Conservation (phyloP, 75 land plant genomes). For the Isoetes taiwanensis region DNA sequence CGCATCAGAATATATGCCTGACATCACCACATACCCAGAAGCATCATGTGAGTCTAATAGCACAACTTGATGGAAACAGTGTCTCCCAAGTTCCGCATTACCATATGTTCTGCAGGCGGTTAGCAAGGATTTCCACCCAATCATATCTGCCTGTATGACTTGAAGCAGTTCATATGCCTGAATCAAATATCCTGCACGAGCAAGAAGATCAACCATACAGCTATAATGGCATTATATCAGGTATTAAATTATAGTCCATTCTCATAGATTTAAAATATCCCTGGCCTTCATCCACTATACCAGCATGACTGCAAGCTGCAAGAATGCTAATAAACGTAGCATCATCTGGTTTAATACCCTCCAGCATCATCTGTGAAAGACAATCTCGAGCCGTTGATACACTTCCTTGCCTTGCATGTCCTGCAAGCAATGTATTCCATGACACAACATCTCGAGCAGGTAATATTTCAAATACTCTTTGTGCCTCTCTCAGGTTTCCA, state of each 20-base stretch:
- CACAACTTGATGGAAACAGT: slow-evolving; percentile 1
- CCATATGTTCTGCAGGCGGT: slow-evolving; percentile 24
- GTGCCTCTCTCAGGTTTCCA: neutral
- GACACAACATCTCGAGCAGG: slow-evolving; percentile 13
- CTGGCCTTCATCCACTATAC: slow-evolving; percentile 4
- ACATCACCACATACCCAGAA: slow-evolving; percentile 28
- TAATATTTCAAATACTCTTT: neutral
- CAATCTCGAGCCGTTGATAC: slow-evolving; percentile 6
- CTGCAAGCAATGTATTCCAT: slow-evolving; percentile 20
- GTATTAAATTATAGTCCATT: neutral
- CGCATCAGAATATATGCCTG: slow-evolving; percentile 33
- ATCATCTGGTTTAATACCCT: neutral
- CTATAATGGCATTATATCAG: slow-evolving; percentile 8
- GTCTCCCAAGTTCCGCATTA: slow-evolving; percentile 31
- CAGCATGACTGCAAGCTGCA: slow-evolving; percentile 5
- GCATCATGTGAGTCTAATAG: slow-evolving; percentile 23
- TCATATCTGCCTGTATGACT: slow-evolving; percentile 10
- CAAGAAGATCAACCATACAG: slow-evolving; percentile 5
- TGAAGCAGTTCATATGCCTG: neutral
- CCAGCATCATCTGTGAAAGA: neutral
- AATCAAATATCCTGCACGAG: neutral
- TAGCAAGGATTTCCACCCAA: slow-evolving; percentile 19
- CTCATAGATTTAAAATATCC: neutral
- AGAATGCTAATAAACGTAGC: slow-evolving; percentile 1
- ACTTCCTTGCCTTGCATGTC: slow-evolving; percentile 13